phyloP scores from a whole-genome alignment of 2,329 filamentous ascomycete genomes.

The Sarocladiaceae sp. region DNA sequence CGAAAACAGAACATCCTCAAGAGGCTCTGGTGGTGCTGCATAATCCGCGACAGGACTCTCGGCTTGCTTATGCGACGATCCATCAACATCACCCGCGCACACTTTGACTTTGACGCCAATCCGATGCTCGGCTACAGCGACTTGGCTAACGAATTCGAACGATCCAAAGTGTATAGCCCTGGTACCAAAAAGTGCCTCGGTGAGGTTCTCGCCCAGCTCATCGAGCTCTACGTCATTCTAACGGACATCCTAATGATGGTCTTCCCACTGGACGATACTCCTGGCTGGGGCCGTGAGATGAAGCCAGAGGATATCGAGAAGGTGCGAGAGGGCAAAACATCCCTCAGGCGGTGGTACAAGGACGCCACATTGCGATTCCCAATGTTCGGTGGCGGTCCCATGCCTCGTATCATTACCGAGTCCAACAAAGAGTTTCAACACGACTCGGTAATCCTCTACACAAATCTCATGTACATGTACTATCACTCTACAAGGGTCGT shows the following conservation, averaged over 20 bases:
- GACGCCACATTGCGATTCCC: constrained; percentile 31
- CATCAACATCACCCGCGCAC: constrained; percentile 40
- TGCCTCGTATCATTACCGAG: constrained; percentile 18
- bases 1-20: constrained; percentile 37
- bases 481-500: constrained; percentile 39
- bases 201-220: constrained; percentile 38
- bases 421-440: constrained; percentile 25
- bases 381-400: constrained; percentile 26
- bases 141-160: constrained; percentile 37
- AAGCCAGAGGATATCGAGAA: constrained; percentile 24
- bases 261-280: constrained; percentile 36
- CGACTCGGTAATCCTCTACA: constrained; percentile 38
- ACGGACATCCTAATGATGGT: constrained; percentile 40
- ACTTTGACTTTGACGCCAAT: constrained; percentile 37
- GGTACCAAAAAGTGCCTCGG: constrained; percentile 38
- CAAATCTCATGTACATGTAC: constrained; percentile 44
- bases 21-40: constrained; percentile 49
- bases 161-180: constrained; percentile 38
- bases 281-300: constrained; percentile 30
- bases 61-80: constrained; percentile 42
- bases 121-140: constrained; percentile 33
- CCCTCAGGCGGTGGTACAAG: constrained; percentile 34
- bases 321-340: constrained; percentile 29
- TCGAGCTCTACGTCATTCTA: constrained; percentile 38
- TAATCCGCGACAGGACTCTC: constrained; percentile 45